Percentiles rank a stretch among this genome's conserved stretches.
These are phyloP conservation scores for Macrophomina tecta DNA, from an alignment of 2,329 filamentous ascomycete genomes.

Conservation along the genomic window DNA sequence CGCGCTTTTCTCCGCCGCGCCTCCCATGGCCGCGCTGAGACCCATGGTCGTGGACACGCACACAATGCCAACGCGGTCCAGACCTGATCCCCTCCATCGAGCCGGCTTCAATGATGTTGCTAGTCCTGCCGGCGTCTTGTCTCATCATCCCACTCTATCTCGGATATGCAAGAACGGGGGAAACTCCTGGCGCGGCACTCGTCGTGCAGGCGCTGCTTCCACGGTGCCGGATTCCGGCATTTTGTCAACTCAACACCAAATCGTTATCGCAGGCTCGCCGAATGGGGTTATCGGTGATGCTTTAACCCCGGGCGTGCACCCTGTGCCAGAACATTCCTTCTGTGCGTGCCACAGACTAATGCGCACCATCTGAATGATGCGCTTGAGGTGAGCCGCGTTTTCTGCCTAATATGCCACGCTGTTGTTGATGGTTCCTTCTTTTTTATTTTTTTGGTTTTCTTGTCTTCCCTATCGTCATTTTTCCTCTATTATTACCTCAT, in stretches of 20 bases:
- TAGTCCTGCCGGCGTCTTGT: neutral
- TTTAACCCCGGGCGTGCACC: neutral
- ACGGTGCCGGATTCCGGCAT: neutral
- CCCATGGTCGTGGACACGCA: neutral
- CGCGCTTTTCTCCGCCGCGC: slow-evolving; percentile 19
- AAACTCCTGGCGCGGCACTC: slow-evolving; percentile 1
- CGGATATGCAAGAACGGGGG: neutral
- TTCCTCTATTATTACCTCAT: neutral
- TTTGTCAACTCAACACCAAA: slow-evolving; percentile 16
- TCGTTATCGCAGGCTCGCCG: neutral
- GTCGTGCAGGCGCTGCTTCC: neutral
- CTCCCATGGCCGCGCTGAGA: neutral
- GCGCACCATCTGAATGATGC: neutral
- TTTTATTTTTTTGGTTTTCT: neutral
- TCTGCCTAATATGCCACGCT: neutral
- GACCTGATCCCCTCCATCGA: neutral
- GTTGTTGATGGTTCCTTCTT: neutral
- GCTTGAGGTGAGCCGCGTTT: neutral
- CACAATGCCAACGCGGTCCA: slow-evolving; percentile 13
- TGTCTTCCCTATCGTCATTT: neutral
- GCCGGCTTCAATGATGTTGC: neutral
- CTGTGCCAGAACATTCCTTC: neutral
- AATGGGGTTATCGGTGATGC: neutral
- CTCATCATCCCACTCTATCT: neutral
- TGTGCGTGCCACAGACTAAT: neutral